Evolutionary conservation across 176 grass and related monocot genomes (phyloP).

Genomic region (Aegilops tauschii): DNA sequence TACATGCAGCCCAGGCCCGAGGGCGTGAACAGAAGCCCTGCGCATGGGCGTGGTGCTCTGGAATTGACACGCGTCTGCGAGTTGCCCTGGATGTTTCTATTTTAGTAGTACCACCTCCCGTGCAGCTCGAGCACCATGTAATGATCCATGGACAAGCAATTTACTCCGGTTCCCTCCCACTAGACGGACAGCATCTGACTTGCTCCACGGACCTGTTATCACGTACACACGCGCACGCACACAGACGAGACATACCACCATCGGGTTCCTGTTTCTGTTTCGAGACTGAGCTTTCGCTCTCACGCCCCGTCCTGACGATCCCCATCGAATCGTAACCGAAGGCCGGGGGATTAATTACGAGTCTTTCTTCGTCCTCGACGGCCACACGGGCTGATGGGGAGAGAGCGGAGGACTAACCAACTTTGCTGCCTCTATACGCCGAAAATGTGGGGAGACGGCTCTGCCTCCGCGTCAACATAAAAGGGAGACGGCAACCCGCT

Average conservation of each 20-base stretch:
- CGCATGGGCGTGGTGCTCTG: too few relatives aligned
- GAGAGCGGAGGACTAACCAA: background rate
- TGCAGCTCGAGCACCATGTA: too few relatives aligned
- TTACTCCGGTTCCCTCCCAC: constrained; percentile 31
- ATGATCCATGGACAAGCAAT: constrained; percentile 11
- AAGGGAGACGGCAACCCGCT: background rate
- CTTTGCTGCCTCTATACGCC: background rate
- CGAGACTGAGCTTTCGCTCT: constrained; percentile 10
- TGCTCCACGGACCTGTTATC: too few relatives aligned
- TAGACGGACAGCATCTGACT: background rate
- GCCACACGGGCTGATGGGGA: too few relatives aligned
- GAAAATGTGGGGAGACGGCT: background rate
- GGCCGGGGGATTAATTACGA: background rate
- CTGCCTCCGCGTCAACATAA: background rate
- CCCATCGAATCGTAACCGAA: constrained; percentile 31
- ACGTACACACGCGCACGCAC: too few relatives aligned
- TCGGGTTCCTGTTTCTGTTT: background rate
- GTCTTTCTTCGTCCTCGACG: background rate
- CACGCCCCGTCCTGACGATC: background rate
- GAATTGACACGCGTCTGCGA: too few relatives aligned
- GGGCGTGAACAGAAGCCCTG: too few relatives aligned
- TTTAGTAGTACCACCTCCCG: too few relatives aligned
- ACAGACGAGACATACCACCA: too few relatives aligned
- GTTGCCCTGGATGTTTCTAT: too few relatives aligned
- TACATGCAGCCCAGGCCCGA: too few relatives aligned